Evolutionary conservation across 805 yeast species (phyloP).

Genomic region (Candida yuanshanica): DNA sequence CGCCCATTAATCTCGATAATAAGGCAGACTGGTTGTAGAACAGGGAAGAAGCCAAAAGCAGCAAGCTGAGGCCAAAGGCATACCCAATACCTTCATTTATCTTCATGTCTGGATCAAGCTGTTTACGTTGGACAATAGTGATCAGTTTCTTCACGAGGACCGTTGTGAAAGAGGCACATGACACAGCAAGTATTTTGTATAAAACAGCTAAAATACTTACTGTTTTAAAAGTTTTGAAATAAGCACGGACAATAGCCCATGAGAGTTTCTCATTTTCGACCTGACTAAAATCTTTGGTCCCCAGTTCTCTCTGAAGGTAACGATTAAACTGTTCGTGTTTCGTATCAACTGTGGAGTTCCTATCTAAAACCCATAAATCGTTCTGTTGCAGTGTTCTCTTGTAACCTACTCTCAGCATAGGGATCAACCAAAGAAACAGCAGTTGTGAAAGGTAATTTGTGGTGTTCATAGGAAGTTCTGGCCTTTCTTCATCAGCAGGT

Average conservation of each 20-base stretch:
- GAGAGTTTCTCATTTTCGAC: slow-evolving; percentile 4
- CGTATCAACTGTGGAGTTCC: slow-evolving; percentile 32
- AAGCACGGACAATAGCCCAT: too few relatives aligned
- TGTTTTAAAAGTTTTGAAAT: not conserved
- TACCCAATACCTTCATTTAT: slow-evolving; percentile 63
- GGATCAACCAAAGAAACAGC: slow-evolving; percentile 62
- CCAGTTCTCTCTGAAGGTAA: slow-evolving; percentile 26
- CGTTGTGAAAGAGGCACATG: slow-evolving; percentile 46
- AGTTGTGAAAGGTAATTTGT: slow-evolving; percentile 34
- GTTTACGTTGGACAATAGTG: slow-evolving; percentile 39
- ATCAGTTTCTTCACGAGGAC: slow-evolving; percentile 46
- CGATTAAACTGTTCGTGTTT: slow-evolving; percentile 30
- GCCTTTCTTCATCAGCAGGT: slow-evolving; percentile 3
- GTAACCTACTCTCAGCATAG: slow-evolving; percentile 58
- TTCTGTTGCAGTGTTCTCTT: slow-evolving; percentile 59
- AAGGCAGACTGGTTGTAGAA: slow-evolving; percentile 57
- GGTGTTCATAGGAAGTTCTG: slow-evolving; percentile 8
- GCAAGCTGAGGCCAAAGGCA: slow-evolving; percentile 57
- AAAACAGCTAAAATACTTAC: slow-evolving; percentile 27
- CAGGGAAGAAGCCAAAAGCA: slow-evolving; percentile 45
- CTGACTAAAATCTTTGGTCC: slow-evolving; percentile 23
- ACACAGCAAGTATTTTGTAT: slow-evolving; percentile 37
- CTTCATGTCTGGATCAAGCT: slow-evolving; percentile 30
- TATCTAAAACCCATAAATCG: slow-evolving; percentile 47
- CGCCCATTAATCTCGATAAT: slow-evolving; percentile 54